Evolutionary conservation across 176 grass and related monocot genomes (phyloP).

Genomic region (Triticum monococcum): DNA sequence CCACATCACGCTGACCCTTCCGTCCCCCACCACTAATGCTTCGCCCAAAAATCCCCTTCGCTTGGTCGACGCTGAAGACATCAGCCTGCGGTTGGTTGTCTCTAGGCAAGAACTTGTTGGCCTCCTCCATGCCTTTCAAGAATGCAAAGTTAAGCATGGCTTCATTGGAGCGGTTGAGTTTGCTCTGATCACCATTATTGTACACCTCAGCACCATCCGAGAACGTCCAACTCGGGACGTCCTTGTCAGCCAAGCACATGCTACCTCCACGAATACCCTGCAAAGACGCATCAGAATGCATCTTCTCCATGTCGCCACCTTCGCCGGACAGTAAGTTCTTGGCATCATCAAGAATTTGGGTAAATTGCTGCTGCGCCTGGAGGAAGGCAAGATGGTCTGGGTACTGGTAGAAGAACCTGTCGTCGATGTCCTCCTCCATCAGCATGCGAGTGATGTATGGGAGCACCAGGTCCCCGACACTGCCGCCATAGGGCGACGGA

Average conservation of each 20-base stretch:
- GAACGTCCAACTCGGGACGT: not conserved
- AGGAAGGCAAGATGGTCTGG: constrained; percentile 30
- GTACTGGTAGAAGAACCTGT: constrained; percentile 21
- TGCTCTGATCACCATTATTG: not conserved
- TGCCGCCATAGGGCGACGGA: not conserved
- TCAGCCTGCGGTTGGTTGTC: not conserved
- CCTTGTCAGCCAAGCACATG: not conserved
- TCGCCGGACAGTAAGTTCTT: not conserved
- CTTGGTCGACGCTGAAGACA: not conserved
- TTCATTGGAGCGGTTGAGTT: not conserved
- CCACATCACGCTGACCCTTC: constrained; percentile 17
- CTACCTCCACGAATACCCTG: not conserved
- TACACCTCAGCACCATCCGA: constrained; percentile 1
- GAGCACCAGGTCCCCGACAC: not conserved
- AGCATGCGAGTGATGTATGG: constrained; percentile 36
- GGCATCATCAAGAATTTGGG: constrained; percentile 23
- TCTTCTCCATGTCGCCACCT: not conserved
- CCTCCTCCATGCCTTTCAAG: constrained; percentile 47
- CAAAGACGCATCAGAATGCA: not conserved
- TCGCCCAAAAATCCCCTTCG: not conserved
- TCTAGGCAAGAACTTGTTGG: constrained; percentile 53
- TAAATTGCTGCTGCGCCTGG: constrained; percentile 34
- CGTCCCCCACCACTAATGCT: not conserved
- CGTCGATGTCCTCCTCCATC: constrained; percentile 52
- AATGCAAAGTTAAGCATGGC: constrained; percentile 13